Base-by-base conservation (phyloP, 345 rosid genomes). In the Syzygium oleosum region DNA sequence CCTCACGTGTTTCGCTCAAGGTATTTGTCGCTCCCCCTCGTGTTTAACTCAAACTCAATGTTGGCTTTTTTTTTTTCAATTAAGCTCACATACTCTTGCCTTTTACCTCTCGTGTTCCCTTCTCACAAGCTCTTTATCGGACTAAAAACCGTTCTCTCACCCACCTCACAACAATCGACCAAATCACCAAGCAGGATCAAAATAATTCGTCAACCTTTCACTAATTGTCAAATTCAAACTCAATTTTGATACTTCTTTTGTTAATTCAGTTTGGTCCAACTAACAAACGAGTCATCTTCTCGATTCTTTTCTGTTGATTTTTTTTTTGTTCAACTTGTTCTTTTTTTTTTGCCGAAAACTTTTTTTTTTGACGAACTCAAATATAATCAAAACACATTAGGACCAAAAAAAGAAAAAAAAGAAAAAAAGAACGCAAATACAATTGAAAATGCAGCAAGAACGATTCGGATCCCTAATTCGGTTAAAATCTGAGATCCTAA, bases 171-270 rank as follows among this genome's bases (percentile, higher is more conserved):
- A 58, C 6, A 58, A 58, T 23, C n/a, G 22, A 58, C 22, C 13
- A 58, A 58, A 55, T 9, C 63, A 58, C 63, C 59, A 58, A 58
- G 19, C 27, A 55, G 19, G 59, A 55, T 55, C 9, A 55, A 23
- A 55, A 34, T 55, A 9, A 55, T 0, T 55, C 8, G 1, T 19
- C 11, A 0, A 19, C 1, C 19, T 55, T 55, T 55, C n/a, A 21
- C 1, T 0, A 55, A 55, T 12, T 21, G 19, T 19, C 59, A 21
- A 21, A 19, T 27, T 11, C 59, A 55, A 19, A 55, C 11, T 9
- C n/a, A 58, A 23, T 27, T 55, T 55, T 8, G 59, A 7, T 19
- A 55, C 38, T 34, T 34, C 6, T 55, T 5, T 10, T 10, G 23
- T 58, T 12, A 4, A 22, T 22, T 23, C 5, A 58, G 22, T 55